Base-by-base conservation (phyloP, 2,329 filamentous ascomycete genomes). In the Trichoderma simmonsii region DNA sequence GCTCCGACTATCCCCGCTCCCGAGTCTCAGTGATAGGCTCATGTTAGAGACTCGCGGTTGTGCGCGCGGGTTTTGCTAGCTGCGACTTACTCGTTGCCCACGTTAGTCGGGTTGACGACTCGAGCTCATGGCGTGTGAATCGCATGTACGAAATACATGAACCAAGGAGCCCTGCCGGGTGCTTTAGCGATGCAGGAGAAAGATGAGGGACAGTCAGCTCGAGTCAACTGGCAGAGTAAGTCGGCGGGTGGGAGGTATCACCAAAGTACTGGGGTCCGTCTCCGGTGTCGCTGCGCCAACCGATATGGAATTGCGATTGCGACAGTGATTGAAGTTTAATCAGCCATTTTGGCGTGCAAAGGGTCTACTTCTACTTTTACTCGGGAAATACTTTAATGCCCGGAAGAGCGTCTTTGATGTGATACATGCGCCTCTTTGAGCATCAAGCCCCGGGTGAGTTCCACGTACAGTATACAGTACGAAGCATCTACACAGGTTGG, bases 1-100 rank as follows among this genome's bases (percentile, higher is more conserved):
- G 75, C 73, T 71, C 77, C 74, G 73, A 75, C 72, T 24, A 64
- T 61, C 71, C 62, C 65, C 69, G 54, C 43, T 39, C 32, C 51
- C 26, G 48, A 54, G 48, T 54, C 48, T 54, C 48, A 54, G 48
- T 54, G 48, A 54, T 54, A 54, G 48, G 48, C 48, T 14, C 48
- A 54, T 24, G 48, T 54, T 24, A 36, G 15, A n/a, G 62, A 59
- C 28, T 24, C 39, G 56, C 64, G 64, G 28, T 18, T 51, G 30
- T 24, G 34, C 59, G 34, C n/a, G 11, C 32, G 12, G 56, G 18
- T 9, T 60, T 60, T 60, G 15, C 28, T 60, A 39, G 48, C 11
- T 54, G 48, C 48, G 48, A 54, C 66, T 69, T 69, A 61, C 26
- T 69, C 66, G 66, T 30, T 21, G 64, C 30, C 64, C 34, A 30